Evolutionary conservation across 192 early-diverging fungal genomes (phyloP), one percentile per base, ranked within the genome.

Genomic region (Backusella tarrabulga): DNA sequence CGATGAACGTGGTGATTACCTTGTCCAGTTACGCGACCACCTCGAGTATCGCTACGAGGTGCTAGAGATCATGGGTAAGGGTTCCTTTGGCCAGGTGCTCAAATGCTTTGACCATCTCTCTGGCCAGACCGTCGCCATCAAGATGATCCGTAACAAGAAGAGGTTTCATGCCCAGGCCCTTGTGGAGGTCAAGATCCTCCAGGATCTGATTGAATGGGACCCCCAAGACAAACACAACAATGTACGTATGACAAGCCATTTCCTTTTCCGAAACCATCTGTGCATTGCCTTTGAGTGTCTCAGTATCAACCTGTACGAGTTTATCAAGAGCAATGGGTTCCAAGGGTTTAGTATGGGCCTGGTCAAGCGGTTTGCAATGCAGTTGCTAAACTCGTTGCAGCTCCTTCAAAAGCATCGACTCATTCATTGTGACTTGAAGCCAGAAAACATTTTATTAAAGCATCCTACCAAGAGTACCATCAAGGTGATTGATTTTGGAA

Each of bases 401-500:
- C 79, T 97, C 29, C 85, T 98, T 78, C 75, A 85, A 34, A 83
- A 85, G 40, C 88, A 93, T 73, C 86, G 84, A 19, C 93, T 98
- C 67, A 93, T 98, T 15, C 97, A 98, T 70, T 97, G 96, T 67
- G 97, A 98, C 81, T 86, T 98, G 77, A 98, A 98, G 76, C 96
- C 96, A 0, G 96, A 97, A 88, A 98, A 98, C 80, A 88, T 98
- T 8, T 71, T 98, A 68, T 79, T 98, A 17, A 88, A 88, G 44
- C 88, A 91, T 68, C 89, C 91, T 15, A 85, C 86, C 52, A 86
- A 86, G 29, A 90, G 88, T 60, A 87, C 83, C 32, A 94, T 98
- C 82, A 98, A 98, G 86, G 96, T 98, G 26, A 98, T 98, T 84
- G 97, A 98, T 83, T 96, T 98, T 77, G 97, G 97, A 38, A 94